Evolutionary conservation across 768 basidiomycete genomes (phyloP), one percentile per base, ranked within the genome.

Genomic region (Termitomyces sp.): DNA sequence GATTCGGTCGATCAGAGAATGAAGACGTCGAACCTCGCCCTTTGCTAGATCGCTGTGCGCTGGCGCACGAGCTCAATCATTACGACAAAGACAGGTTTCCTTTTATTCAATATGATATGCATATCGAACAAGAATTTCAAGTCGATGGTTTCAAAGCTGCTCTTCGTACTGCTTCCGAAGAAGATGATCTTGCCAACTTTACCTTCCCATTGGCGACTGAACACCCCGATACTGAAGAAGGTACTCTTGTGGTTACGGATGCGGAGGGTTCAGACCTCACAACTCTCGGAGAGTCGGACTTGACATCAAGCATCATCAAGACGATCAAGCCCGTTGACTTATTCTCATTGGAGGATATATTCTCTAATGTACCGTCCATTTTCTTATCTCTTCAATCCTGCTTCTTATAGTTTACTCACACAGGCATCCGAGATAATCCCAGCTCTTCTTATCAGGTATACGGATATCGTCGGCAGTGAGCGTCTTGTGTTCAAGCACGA

Each of bases 281-380:
- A 11, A 50, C 49, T 14, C 49, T 50, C 7, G 24, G 35, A 17
- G 49, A 14, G 11, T 2, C 11, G 37, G 49, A 50, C 11, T n/a
- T 12, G 24, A 38, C 34, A 10, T 37, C 35, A n/a, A 47, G 32
- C 9, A 50, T 26, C 24, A 50, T 19, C 24, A n/a, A 26, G 7
- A 50, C 21, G 37, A 40, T 50, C 17, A 50, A 50, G 24, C 32
- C 46, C 11, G 44, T 53, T 14, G 26, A 60, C n/a, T 17, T 61
- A 14, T 41, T 58, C 17, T 61, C 60, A 7, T 17, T 41, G 22
- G 55, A 59, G 12, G 54, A 61, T 15, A 56, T 61, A 35, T 30
- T 50, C 11, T 38, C 37, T 40, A 37, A 40, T 4, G 49, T 50
- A 50, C 6, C 24, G 11, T 8, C 14, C 24, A n/a, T 28, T 40